Evolutionary conservation across 768 basidiomycete genomes (phyloP).

Genomic region (Termitomyces sp.): DNA sequence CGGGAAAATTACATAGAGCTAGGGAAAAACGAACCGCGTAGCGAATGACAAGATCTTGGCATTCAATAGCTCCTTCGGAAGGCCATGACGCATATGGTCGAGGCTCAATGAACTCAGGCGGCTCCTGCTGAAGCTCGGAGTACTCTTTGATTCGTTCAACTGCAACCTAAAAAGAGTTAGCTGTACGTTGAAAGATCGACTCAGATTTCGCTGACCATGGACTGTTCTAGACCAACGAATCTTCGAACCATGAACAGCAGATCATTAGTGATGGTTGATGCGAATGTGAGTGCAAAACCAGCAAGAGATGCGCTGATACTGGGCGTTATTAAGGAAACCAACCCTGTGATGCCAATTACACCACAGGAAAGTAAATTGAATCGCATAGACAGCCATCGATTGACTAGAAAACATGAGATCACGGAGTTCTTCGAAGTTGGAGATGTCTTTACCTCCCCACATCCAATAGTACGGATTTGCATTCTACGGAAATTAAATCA

Average conservation of each 20-base stretch:
- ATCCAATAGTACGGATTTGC: constrained; percentile 86
- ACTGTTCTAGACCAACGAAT: constrained; percentile 87
- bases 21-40: constrained; percentile 56
- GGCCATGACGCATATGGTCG: constrained; percentile 85
- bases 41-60: constrained; percentile 72
- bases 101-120: constrained; percentile 82
- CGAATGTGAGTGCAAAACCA: constrained; percentile 85
- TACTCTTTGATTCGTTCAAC: constrained; percentile 91
- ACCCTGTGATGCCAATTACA: constrained; percentile 70
- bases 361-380: constrained; percentile 78
- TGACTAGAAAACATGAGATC: constrained; percentile 44
- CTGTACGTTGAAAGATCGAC: not conserved
- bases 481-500: constrained; percentile 28
- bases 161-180: constrained; percentile 50
- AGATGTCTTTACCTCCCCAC: constrained; percentile 63
- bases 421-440: not conserved
- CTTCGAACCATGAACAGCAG: constrained; percentile 68
- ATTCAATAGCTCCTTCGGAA: constrained; percentile 59
- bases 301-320: constrained; percentile 77
- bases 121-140: constrained; percentile 73
- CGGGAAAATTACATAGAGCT: not conserved
- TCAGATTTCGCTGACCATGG: constrained; percentile 57
- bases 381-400: constrained; percentile 86
- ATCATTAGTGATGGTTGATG: constrained; percentile 70
- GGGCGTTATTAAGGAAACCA: constrained; percentile 64